A percentile compares a stretch with the other conserved stretches of the same genome.
phyloP scores from a whole-genome alignment of 176 grass and related monocot species.

The Carex littledalei region DNA sequence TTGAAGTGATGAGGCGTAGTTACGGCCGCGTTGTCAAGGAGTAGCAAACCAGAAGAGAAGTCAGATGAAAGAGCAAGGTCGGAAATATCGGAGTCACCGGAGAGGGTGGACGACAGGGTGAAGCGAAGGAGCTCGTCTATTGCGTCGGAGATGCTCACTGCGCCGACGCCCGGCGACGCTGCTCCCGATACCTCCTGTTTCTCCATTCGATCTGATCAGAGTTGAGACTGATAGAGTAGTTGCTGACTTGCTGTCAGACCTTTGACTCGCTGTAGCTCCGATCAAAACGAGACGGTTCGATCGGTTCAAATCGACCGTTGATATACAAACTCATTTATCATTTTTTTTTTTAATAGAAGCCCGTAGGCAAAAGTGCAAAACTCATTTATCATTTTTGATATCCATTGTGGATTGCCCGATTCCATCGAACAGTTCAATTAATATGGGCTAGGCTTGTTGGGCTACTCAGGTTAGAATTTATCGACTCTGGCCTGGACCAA shows the following conservation, averaged over 20 bases:
- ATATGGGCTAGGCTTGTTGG: not conserved
- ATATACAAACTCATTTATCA: too few relatives aligned
- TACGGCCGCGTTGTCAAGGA: slow-evolving; percentile 5
- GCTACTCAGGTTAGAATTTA: too few relatives aligned
- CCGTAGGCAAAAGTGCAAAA: too few relatives aligned
- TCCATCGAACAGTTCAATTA: not conserved
- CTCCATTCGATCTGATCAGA: not conserved
- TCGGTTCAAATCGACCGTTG: not conserved
- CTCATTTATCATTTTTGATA: too few relatives aligned
- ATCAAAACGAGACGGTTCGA: not conserved
- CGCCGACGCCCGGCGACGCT: slow-evolving; percentile 35
- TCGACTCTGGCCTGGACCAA: too few relatives aligned
- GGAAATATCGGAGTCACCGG: not conserved
- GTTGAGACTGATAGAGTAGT: too few relatives aligned
- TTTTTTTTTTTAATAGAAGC: too few relatives aligned
- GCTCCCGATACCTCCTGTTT: slow-evolving; percentile 14
- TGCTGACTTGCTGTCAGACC: not conserved
- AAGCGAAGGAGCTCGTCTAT: slow-evolving; percentile 53
- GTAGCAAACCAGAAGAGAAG: slow-evolving; percentile 55
- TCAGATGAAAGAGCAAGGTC: slow-evolving; percentile 29
- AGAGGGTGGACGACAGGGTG: slow-evolving; percentile 40
- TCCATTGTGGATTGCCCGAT: too few relatives aligned
- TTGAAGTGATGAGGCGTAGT: not conserved
- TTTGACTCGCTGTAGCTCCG: not conserved
- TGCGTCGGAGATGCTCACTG: slow-evolving; percentile 36